These are phyloP conservation scores for Monotropa hypopitys DNA, from an alignment of 179 eudicot species.

Conservation along the genomic window DNA sequence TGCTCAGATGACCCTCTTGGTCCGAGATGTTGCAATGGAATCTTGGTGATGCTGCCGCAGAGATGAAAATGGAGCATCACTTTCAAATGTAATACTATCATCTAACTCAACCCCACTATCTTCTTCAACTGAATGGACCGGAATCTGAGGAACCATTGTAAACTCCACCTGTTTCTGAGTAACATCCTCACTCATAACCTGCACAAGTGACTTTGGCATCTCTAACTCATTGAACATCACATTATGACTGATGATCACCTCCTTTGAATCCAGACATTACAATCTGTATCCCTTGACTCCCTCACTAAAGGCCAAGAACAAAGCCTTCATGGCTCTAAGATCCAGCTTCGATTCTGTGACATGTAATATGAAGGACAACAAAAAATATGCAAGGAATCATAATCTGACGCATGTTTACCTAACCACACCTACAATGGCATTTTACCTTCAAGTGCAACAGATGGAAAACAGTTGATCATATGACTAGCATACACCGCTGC, in stretches of 20 bases:
- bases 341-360: neutral
- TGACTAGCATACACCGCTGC: neutral
- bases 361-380: neutral
- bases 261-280: neutral
- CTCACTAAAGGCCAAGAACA: neutral
- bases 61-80: no score
- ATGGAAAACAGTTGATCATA: neutral
- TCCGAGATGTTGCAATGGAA: neutral
- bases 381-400: neutral
- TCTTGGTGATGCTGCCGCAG: no score
- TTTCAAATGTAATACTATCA: no score
- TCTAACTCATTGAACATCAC: neutral
- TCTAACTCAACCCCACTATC: no score
- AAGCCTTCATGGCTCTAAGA: neutral
- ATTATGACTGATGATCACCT: neutral
- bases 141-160: no score
- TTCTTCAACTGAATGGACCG: no score
- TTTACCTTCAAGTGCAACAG: neutral
- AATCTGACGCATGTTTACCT: neutral
- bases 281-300: neutral
- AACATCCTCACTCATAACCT: neutral
- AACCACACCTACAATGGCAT: conserved; percentile 6
- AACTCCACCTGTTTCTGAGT: no score
- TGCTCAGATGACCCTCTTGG: neutral
- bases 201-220: neutral